Evolutionary conservation across 345 rosid genomes (phyloP).

Genomic region (Citrus australasica): DNA sequence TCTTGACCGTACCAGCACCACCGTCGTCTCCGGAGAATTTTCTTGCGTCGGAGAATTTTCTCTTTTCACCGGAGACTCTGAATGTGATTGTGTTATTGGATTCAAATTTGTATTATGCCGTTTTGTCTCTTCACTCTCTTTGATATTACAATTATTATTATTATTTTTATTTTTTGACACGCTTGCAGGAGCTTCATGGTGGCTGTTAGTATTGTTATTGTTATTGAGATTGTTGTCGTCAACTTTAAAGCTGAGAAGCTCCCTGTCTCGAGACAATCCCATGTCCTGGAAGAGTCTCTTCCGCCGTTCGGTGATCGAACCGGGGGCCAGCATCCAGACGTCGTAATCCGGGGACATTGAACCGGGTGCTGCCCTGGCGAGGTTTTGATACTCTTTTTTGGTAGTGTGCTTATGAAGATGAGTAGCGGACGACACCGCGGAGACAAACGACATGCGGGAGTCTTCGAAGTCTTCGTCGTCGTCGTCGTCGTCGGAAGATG

Average conservation of each 20-base stretch:
- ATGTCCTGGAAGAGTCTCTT: conserved; percentile 67
- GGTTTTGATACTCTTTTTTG: conserved; percentile 16
- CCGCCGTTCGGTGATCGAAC: conserved; percentile 71
- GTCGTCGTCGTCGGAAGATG: conserved; percentile 64
- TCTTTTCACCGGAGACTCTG: neutral
- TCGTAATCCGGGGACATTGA: conserved; percentile 56
- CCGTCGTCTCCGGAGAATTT: conserved; percentile 26
- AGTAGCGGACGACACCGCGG: conserved; percentile 39
- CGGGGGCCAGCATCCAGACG: conserved; percentile 88
- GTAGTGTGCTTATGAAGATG: neutral
- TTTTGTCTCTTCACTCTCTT: neutral
- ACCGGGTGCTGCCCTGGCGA: conserved; percentile 5
- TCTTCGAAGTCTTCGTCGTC: conserved; percentile 65
- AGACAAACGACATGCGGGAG: conserved; percentile 61
- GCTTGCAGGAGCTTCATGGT: neutral
- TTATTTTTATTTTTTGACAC: neutral
- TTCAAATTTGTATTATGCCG: conserved; percentile 5
- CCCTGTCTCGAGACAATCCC: conserved; percentile 57
- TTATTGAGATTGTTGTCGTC: conserved; percentile 3
- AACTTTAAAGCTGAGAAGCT: conserved; percentile 29
- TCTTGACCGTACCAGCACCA: conserved; percentile 58
- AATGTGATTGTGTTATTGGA: neutral
- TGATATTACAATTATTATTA: neutral
- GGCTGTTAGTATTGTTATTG: neutral
- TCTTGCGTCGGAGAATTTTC: conserved; percentile 2